Base-by-base conservation (phyloP, 345 rosid genomes). In the Hypericum androsaemum region DNA sequence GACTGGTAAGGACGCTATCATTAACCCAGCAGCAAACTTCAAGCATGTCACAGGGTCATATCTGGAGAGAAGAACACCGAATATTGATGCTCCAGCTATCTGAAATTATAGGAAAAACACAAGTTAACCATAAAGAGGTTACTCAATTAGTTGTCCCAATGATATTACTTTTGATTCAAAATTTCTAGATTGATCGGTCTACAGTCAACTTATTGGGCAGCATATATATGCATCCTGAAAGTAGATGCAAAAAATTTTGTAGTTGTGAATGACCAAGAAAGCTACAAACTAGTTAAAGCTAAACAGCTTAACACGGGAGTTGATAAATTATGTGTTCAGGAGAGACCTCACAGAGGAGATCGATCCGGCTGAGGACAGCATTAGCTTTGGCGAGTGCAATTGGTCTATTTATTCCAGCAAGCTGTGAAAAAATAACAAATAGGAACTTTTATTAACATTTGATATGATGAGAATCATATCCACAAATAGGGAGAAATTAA, bases 351-450 rank as follows among this genome's bases (percentile, higher is more conserved):
- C 96, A 87, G 39, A 87, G 83, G 70, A 87, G 84, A 71, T 90
- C 87, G 40, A 87, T 84, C 59, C 96, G 75, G 72, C 75, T 81
- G 60, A 87, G 87, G 50, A 87, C 68, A 69, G 95, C 98, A 75
- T 92, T 92, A 58, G 96, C 96, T 78, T 81, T 76, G 5, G 98
- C 98, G 15, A 92, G 88, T 13, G 95, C 96, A 45, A 81, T 74
- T 37, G 95, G 96, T 60, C 89, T 74, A 67, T 87, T 87, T 43
- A 87, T 74, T 56, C 96, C 94, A 0, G 98, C 96, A 66, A 92
- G 74, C 96, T 92, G 75, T 56, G 57, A 37, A 50, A n/a, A 56
- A 5, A n/a, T n/a, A 28, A 63, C 37, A 22, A 56, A 52, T 39
- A 12, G 16, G 3, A 45, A 11, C 0, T 12, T 12, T n/a, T 16